Base-by-base conservation (phyloP, 805 yeast genomes). In the Torulaspora quercuum region DNA sequence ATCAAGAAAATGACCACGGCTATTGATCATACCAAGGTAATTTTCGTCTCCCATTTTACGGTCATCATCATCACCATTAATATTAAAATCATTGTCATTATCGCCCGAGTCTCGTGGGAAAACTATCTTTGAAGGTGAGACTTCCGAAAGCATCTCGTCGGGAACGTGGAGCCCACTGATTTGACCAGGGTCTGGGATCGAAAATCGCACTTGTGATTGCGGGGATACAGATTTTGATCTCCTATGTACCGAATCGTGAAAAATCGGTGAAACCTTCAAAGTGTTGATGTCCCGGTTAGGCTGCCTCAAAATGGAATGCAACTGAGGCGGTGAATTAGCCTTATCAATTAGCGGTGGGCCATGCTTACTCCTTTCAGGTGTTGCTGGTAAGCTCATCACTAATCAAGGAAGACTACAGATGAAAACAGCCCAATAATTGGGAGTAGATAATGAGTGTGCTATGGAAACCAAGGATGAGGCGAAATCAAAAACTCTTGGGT, bases 191-290 rank as follows among this genome's bases (percentile, higher is more conserved):
- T 45, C 49, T 7, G 59, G 63, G 4, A 58, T 42, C 5, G 62
- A 57, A 31, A 58, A 58, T 32, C 63, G 44, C 6, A 58, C 63
- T 34, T 58, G 61, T 7, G 57, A 48, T 33, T 40, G 47, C 7
- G 48, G 44, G 9, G 41, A 32, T 10, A 33, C 37, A 12, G 31
- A 27, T 23, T 34, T 34, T 6, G 7, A 10, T 11, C n/a, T 14
- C n/a, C 25, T 12, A 7, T 10, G 12, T 5, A 9, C 16, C 11
- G 19, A 23, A 7, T 22, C 13, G 12, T 25, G 18, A 7, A 7
- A 6, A 3, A 18, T 7, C n/a, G 37, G 26, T n/a, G 30, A 7
- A 7, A 19, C 24, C 12, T 31, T 21, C 14, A 25, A 18, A 7
- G 29, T 11, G 12, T 17, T 19, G 9, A 14, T 8, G 16, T 32